Conservation (phyloP, 2,329 filamentous ascomycete genomes). For the Paraconiothyrium brasiliense region DNA sequence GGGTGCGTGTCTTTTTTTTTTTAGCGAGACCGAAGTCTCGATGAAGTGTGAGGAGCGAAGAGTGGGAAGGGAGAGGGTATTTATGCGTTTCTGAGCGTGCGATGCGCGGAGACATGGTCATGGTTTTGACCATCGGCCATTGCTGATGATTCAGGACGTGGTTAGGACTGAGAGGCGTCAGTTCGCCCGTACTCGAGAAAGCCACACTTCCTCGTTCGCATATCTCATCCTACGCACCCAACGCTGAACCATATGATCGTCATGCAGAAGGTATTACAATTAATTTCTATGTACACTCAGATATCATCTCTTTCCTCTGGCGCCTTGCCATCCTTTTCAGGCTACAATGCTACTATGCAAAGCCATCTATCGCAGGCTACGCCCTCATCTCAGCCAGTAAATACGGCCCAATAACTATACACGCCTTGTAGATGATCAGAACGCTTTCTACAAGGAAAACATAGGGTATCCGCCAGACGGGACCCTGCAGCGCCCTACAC, state of each 20-base stretch:
- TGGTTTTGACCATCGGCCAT: too few relatives aligned
- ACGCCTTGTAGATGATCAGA: conserved; percentile 81
- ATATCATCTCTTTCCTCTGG: too few relatives aligned
- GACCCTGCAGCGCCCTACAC: conserved; percentile 65
- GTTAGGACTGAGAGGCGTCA: too few relatives aligned
- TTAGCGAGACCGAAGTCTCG: not conserved
- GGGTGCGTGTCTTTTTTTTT: not conserved
- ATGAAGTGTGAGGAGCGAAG: not conserved
- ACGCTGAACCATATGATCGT: too few relatives aligned
- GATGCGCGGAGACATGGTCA: too few relatives aligned
- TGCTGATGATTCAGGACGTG: too few relatives aligned
- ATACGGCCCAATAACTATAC: conserved; percentile 83
- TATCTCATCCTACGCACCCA: too few relatives aligned
- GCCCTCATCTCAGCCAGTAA: conserved; percentile 72
- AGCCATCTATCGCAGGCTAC: conserved; percentile 22
- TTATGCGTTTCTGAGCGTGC: too few relatives aligned
- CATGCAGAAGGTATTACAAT: not conserved
- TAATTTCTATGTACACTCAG: not conserved
- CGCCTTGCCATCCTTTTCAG: too few relatives aligned
- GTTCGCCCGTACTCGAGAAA: too few relatives aligned
- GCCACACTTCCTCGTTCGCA: too few relatives aligned
- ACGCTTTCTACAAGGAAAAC: conserved; percentile 71
- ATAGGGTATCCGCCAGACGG: conserved; percentile 50
- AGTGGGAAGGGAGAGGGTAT: too few relatives aligned
- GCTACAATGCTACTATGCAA: not conserved